Conservation (phyloP, 345 rosid species). For the Stellera chamaejasme region DNA sequence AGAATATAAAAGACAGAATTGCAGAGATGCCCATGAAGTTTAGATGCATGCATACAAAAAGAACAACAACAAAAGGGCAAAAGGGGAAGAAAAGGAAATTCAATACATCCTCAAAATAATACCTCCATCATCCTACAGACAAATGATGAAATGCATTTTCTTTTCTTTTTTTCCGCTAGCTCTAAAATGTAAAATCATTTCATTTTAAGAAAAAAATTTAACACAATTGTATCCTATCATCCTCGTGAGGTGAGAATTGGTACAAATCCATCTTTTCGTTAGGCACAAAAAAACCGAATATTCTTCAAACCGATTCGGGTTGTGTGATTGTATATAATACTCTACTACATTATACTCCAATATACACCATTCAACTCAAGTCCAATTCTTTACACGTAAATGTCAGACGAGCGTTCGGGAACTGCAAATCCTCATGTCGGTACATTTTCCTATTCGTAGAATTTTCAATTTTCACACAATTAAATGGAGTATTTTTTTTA, state of each 20-base stretch:
- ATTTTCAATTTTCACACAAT: not conserved
- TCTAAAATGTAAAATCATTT: too few relatives aligned
- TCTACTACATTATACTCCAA: not conserved
- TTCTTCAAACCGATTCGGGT: not conserved
- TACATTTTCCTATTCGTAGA: not conserved
- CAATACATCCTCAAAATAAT: not conserved
- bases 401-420: slow-evolving; percentile 15
- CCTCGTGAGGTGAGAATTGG: slow-evolving; percentile 18
- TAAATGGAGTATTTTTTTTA: not conserved
- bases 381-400: not conserved
- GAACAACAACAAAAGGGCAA: too few relatives aligned
- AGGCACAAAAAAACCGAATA: slow-evolving; percentile 25
- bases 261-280: slow-evolving; percentile 27
- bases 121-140: too few relatives aligned
- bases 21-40: too few relatives aligned
- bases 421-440: not conserved
- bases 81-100: not conserved
- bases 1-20: too few relatives aligned
- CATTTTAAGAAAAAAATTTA: too few relatives aligned
- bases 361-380: not conserved
- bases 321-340: not conserved
- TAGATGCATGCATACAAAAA: too few relatives aligned
- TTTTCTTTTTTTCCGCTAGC: too few relatives aligned
- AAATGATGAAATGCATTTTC: too few relatives aligned
- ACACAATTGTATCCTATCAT: too few relatives aligned